Conservation (phyloP, 2,329 filamentous ascomycete species). For the Beauveria sp. region DNA sequence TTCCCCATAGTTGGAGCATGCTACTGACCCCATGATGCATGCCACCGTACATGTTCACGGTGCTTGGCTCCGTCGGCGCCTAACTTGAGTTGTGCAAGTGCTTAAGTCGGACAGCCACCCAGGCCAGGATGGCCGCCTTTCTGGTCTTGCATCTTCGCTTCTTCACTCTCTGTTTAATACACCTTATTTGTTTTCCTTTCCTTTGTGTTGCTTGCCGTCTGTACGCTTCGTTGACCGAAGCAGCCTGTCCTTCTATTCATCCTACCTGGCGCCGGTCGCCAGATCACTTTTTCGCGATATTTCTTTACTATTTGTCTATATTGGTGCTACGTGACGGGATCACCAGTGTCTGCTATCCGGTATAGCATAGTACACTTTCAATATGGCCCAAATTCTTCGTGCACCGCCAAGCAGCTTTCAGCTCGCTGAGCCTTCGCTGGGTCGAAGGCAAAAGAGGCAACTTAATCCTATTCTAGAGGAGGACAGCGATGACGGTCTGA, state of each 20-base stretch:
- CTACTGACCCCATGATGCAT: slow-evolving; percentile 6
- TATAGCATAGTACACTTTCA: slow-evolving; percentile 8
- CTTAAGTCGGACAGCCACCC: slow-evolving; percentile 15
- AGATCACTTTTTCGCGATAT: slow-evolving; percentile 16
- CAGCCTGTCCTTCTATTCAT: slow-evolving; percentile 32
- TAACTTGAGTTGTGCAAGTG: not conserved
- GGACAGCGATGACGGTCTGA: slow-evolving; percentile 31
- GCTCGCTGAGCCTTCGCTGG: slow-evolving; percentile 47
- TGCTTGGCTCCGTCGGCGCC: not conserved
- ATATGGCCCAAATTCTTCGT: slow-evolving; percentile 7
- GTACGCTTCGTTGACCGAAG: slow-evolving; percentile 38
- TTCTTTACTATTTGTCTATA: slow-evolving; percentile 7
- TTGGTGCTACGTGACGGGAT: slow-evolving; percentile 4
- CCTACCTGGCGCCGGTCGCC: slow-evolving; percentile 30
- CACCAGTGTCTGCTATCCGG: slow-evolving; percentile 3
- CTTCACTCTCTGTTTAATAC: slow-evolving; percentile 21
- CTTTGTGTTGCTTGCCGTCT: slow-evolving; percentile 16
- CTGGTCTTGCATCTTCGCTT: slow-evolving; percentile 25
- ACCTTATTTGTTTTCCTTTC: slow-evolving; percentile 26
- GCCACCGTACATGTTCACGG: not conserved
- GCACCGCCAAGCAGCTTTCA: slow-evolving; percentile 27
- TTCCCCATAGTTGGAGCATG: slow-evolving; percentile 1
- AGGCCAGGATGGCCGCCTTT: slow-evolving; percentile 14
- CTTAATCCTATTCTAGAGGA: slow-evolving; percentile 63
- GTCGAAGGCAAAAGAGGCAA: slow-evolving; percentile 41